Conservation (phyloP, 805 yeast genomes). For the Metschnikowia bowlesiae region DNA sequence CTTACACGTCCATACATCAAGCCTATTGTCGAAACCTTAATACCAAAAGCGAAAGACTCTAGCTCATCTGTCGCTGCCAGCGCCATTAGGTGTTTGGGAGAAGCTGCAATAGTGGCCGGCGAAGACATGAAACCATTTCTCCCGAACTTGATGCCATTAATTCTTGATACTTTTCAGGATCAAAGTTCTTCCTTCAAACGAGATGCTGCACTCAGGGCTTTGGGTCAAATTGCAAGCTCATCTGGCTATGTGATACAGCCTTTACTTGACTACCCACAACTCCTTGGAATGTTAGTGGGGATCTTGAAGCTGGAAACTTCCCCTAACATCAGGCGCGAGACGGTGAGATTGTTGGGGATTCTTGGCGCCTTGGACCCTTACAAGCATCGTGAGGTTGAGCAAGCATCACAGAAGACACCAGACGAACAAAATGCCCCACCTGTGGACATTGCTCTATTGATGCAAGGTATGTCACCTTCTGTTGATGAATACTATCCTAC, state of each 20-base stretch:
- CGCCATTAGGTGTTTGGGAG: conserved; percentile 84
- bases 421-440: conserved; percentile 86
- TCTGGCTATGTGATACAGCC: conserved; percentile 97
- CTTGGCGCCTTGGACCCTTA: conserved; percentile 97
- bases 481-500: conserved; percentile 93
- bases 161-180: conserved; percentile 84
- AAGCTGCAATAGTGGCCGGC: conserved; percentile 82
- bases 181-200: conserved; percentile 85
- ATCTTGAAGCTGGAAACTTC: conserved; percentile 80
- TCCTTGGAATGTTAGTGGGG: conserved; percentile 74
- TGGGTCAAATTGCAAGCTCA: conserved; percentile 85
- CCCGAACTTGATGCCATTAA: conserved; percentile 76
- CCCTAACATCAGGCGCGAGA: conserved; percentile 72
- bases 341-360: conserved; percentile 85
- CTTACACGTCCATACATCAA: conserved; percentile 88
- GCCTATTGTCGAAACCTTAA: conserved; percentile 79
- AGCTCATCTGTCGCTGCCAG: conserved; percentile 83
- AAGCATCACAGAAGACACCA: conserved; percentile 48
- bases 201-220: conserved; percentile 81
- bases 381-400: conserved; percentile 87
- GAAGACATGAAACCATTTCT: conserved; percentile 73
- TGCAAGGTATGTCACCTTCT: conserved; percentile 93
- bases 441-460: conserved; percentile 79
- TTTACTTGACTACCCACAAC: conserved; percentile 82
- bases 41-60: conserved; percentile 69